These are phyloP conservation scores for Cucumis melo DNA, from an alignment of 306 rosid genomes.

Conservation along the genomic window DNA sequence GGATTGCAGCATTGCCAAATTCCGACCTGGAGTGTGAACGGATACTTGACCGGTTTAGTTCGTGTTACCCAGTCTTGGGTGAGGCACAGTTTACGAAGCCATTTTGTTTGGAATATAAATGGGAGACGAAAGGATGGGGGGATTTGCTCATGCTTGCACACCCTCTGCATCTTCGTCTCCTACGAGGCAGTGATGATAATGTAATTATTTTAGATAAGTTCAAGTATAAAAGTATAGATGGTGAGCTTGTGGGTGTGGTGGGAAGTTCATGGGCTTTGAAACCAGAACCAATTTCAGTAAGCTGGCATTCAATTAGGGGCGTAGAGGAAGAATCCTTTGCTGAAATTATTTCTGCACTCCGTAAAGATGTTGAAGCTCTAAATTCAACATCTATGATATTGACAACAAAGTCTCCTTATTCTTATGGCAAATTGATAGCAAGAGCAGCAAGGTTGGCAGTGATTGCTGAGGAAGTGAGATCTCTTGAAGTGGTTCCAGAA, in stretches of 20 bases:
- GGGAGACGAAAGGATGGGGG: constrained; percentile 65
- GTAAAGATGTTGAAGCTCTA: constrained; percentile 40
- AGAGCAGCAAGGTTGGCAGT: constrained; percentile 79
- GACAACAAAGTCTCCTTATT: constrained; percentile 27
- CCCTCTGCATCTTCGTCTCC: constrained; percentile 62
- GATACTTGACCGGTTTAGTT: constrained; percentile 43
- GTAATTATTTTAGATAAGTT: constrained; percentile 34
- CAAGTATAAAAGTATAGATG: constrained; percentile 68
- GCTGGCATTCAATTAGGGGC: constrained; percentile 73
- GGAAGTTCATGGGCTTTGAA: constrained; percentile 62
- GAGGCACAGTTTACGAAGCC: constrained; percentile 39
- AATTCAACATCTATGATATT: constrained; percentile 15
- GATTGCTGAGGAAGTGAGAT: constrained; percentile 67
- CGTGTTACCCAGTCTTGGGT: constrained; percentile 66
- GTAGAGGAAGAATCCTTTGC: constrained; percentile 22
- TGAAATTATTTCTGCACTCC: constrained; percentile 44
- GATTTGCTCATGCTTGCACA: constrained; percentile 71
- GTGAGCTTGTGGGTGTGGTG: constrained; percentile 75
- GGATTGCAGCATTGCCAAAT: constrained; percentile 39
- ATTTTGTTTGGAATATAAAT: constrained; percentile 48
- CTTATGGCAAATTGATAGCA: constrained; percentile 61
- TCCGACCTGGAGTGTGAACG: constrained; percentile 17
- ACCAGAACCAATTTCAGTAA: constrained; percentile 38
- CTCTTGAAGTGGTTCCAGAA: constrained; percentile 34
- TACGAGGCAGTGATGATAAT: constrained; percentile 15